phyloP scores from a whole-genome alignment of 139 green algal genomes.

The Pseudopediastrum boryanum region DNA sequence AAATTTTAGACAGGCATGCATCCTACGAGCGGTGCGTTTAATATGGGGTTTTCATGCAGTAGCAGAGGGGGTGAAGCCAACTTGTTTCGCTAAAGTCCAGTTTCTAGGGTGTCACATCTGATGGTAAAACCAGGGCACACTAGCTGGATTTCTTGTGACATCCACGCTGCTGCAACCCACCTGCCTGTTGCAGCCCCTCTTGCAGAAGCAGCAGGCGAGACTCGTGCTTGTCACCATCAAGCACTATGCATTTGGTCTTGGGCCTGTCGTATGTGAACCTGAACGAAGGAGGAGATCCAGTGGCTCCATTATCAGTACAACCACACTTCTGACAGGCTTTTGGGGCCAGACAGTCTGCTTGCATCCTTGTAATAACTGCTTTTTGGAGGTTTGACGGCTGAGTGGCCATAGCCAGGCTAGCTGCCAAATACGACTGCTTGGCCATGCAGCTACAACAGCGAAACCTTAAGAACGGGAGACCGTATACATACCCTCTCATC shows the following conservation, averaged over 20 bases:
- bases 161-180: constrained; percentile 34
- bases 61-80: neutral
- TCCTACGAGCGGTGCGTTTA: neutral
- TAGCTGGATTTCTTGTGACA: too few species aligned
- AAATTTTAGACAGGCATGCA: neutral
- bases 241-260: constrained; percentile 64
- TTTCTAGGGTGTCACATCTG: too few species aligned
- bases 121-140: too few species aligned
- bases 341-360: too few species aligned
- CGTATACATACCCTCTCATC: constrained; percentile 39
- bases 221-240: constrained; percentile 41
- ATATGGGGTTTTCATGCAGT: neutral
- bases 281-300: neutral
- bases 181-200: constrained; percentile 36
- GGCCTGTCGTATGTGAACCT: constrained; percentile 77
- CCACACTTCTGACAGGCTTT: too few species aligned
- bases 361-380: too few species aligned
- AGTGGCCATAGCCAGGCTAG: too few species aligned
- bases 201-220: constrained; percentile 74
- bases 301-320: neutral
- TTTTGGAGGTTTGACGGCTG: too few species aligned
- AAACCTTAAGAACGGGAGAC: too few species aligned
- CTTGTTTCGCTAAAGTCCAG: neutral
- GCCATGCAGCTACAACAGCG: neutral
- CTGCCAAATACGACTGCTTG: too few species aligned